These are phyloP conservation scores for Colletotrichum melonis DNA, from an alignment of 2,329 filamentous ascomycete genomes.

Conservation along the genomic window DNA sequence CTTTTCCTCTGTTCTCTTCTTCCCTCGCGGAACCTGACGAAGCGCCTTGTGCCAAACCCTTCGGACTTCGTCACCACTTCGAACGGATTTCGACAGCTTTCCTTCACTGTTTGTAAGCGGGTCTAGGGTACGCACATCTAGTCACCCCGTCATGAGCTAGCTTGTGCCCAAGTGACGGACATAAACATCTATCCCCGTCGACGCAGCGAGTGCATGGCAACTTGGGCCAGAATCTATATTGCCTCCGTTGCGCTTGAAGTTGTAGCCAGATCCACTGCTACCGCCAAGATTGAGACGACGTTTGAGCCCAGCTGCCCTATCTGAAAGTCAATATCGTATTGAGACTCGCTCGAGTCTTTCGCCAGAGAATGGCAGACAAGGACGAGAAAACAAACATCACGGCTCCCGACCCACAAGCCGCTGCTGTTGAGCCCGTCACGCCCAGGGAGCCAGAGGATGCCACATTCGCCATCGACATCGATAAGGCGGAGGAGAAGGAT, in stretches of 20 bases:
- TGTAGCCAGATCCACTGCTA: neutral
- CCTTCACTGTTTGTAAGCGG: slow-evolving; percentile 12
- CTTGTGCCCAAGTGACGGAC: slow-evolving; percentile 18
- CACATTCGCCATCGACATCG: slow-evolving; percentile 26
- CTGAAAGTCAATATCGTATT: neutral
- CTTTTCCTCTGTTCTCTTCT: neutral
- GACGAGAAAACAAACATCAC: slow-evolving; percentile 39
- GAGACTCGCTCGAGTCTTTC: neutral
- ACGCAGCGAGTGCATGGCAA: neutral
- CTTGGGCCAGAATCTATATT: neutral
- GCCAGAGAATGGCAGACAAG: slow-evolving; percentile 39
- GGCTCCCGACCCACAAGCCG: slow-evolving; percentile 43
- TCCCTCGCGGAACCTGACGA: neutral
- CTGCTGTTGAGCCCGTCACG: slow-evolving; percentile 41
- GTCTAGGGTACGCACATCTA: neutral
- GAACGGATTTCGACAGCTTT: neutral
- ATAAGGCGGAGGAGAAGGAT: slow-evolving; percentile 25
- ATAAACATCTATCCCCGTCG: slow-evolving; percentile 4
- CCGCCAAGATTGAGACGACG: neutral
- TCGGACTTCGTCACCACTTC: slow-evolving; percentile 5
- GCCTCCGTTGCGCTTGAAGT: neutral
- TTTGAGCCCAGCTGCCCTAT: neutral
- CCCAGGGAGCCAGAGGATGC: slow-evolving; percentile 25
- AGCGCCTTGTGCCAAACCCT: neutral
- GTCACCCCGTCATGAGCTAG: slow-evolving; percentile 1